Evolutionary conservation across 495 filamentous ascomycete genomes (phyloP), one percentile per base, ranked within the genome.

Genomic region (Hapsidospora chrysogenum): DNA sequence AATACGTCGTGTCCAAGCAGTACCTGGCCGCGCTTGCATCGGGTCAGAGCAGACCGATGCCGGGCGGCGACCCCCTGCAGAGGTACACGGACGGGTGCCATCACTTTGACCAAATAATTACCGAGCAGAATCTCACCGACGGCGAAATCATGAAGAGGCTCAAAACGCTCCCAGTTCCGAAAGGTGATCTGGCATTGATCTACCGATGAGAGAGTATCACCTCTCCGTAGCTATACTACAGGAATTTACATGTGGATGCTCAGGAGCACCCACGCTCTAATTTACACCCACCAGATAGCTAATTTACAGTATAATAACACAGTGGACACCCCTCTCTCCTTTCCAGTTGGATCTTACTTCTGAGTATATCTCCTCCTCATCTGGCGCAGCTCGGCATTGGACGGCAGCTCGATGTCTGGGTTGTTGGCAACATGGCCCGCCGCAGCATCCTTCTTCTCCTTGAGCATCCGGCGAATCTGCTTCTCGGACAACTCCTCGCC

Each of bases 61-160:
- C 45, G 3, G 52, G 56, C 6, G 52, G 51, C 23, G 59, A 59
- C 17, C 48, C 51, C 29, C 46, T 92, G 44, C 63, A 66, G 21
- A 67, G 64, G 39, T 92, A 78, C 51, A 56, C 85, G 11, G 83
- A 93, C 54, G 85, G 85, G 0, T 72, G 66, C 46, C 84, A 89
- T 50, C 75, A 69, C 41, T 82, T 92, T 51, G 85, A 93, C 59
- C 76, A 93, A 66, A 87, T 92, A 39, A 87, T 83, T 46, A 82
- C 80, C 11, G 85, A 87, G 62, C 57, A 66, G 50, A 61, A 68
- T 36, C 45, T 75, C 50, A 68, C 63, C 3, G 72, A 79, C 41
- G 51, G 54, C 38, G 66, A 70, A 47, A 66, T 77, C 35, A 59
- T 70, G 58, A 55, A 55, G 16, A 60, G 51, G 42, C 46, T 67